These are phyloP conservation scores for Colletotrichum eremochloae DNA, from an alignment of 2,329 filamentous ascomycete species.

Conservation along the genomic window DNA sequence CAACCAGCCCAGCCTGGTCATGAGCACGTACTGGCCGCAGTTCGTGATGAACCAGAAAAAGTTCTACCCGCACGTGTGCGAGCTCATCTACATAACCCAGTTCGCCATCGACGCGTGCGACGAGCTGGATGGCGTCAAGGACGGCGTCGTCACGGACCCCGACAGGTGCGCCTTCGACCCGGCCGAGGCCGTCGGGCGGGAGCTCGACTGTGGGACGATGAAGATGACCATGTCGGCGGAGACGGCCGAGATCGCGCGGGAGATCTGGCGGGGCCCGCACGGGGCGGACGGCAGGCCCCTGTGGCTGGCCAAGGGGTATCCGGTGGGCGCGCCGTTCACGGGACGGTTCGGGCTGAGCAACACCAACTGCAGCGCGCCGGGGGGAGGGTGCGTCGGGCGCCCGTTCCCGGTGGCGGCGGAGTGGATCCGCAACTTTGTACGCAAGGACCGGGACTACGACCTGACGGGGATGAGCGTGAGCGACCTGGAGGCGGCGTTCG, in stretches of 20 bases:
- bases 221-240: constrained; percentile 32
- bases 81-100: constrained; percentile 50
- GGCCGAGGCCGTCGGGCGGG: constrained; percentile 38
- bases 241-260: constrained; percentile 27
- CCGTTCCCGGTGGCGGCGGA: constrained; percentile 40
- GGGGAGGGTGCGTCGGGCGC: constrained; percentile 16
- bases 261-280: constrained; percentile 37
- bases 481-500: constrained; percentile 30
- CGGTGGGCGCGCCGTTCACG: constrained; percentile 37
- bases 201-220: constrained; percentile 46
- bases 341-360: constrained; percentile 37
- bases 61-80: constrained; percentile 34
- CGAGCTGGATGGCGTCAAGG: constrained; percentile 37
- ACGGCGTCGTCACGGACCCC: constrained; percentile 36
- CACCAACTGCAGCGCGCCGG: constrained; percentile 35
- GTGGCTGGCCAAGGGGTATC: constrained; percentile 31
- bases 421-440: constrained; percentile 39
- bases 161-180: constrained; percentile 46
- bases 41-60: constrained; percentile 40
- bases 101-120: constrained; percentile 43
- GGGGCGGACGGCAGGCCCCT: constrained; percentile 25
- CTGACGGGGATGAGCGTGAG: constrained; percentile 17
- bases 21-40: constrained; percentile 43
- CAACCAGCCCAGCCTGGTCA: constrained; percentile 43
- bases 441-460: constrained; percentile 30